Percentiles rank a stretch among this genome's conserved stretches.
These are phyloP conservation scores for Leccinum subspadiceum DNA, from an alignment of 1,284 basidiomycete genomes.

Conservation along the genomic window DNA sequence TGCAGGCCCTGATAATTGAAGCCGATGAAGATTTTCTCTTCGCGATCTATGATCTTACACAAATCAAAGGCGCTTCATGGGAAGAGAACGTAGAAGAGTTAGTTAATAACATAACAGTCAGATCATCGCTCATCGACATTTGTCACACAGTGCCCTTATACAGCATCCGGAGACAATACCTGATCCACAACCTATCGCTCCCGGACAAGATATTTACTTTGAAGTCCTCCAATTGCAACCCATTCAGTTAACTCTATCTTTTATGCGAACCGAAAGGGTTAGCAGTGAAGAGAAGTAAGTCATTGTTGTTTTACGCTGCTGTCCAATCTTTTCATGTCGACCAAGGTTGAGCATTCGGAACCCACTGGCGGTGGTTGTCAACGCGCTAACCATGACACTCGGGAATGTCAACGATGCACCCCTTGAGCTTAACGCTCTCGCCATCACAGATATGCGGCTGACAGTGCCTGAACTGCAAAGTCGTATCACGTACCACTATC, in stretches of 20 bases:
- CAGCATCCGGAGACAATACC: slow-evolving; percentile 74
- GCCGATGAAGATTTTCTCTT: slow-evolving; percentile 97
- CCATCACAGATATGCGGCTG: slow-evolving; percentile 92
- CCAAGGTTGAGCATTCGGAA: slow-evolving; percentile 80
- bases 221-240: slow-evolving; percentile 98
- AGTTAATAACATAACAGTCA: slow-evolving; percentile 28
- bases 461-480: slow-evolving; percentile 82
- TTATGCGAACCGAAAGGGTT: slow-evolving; percentile 94
- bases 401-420: slow-evolving; percentile 98
- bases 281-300: slow-evolving; percentile 91
- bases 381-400: slow-evolving; percentile 95
- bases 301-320: neutral
- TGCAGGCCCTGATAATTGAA: slow-evolving; percentile 95
- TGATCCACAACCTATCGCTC: slow-evolving; percentile 69
- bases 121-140: slow-evolving; percentile 7
- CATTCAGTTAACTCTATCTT: slow-evolving; percentile 84
- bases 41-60: slow-evolving; percentile 88
- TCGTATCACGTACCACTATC: slow-evolving; percentile 90
- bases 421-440: slow-evolving; percentile 93
- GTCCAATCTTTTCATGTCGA: slow-evolving; percentile 9
- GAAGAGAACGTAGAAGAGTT: slow-evolving; percentile 76
- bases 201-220: slow-evolving; percentile 87
- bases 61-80: slow-evolving; percentile 90
- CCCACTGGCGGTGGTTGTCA: slow-evolving; percentile 91
- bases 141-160: slow-evolving; percentile 65